Conservation (phyloP, 139 green algal species). For the Pseudopediastrum boryanum region DNA sequence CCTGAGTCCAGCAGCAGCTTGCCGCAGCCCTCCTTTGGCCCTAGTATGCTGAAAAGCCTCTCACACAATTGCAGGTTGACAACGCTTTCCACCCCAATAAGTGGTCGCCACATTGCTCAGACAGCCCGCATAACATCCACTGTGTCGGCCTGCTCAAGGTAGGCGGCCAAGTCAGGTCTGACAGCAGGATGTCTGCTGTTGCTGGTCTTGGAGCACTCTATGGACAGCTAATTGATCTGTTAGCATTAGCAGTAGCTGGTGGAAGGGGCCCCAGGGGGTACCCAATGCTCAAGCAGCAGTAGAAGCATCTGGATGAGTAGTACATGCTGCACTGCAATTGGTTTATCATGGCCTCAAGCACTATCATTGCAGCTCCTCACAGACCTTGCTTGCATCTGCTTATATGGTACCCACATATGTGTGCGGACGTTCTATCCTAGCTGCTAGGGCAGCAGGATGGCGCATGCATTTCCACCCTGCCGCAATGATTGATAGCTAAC, state of each 20-base stretch:
- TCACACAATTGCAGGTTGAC: neutral
- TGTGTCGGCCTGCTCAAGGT: constrained; percentile 6
- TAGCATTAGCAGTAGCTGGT: neutral
- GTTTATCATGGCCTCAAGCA: neutral
- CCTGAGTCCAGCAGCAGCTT: neutral
- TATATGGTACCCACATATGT: no score
- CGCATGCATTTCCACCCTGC: no score
- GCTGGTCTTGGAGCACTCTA: no score
- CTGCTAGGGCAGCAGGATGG: no score
- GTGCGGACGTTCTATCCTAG: no score
- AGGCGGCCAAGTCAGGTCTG: neutral
- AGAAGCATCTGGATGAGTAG: neutral
- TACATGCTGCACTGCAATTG: neutral
- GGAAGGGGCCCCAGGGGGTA: neutral
- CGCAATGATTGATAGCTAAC: no score
- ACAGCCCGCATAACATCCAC: neutral
- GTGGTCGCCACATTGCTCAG: neutral
- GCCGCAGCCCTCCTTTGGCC: neutral
- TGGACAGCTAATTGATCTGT: neutral
- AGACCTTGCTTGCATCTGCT: no score
- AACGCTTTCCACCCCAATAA: neutral
- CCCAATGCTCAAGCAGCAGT: neutral
- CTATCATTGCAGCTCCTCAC: no score
- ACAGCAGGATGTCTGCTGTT: no score
- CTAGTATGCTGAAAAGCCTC: neutral